Evolutionary conservation across 1,284 basidiomycete species (phyloP).

Genomic region (Ustilago cynodontis): DNA sequence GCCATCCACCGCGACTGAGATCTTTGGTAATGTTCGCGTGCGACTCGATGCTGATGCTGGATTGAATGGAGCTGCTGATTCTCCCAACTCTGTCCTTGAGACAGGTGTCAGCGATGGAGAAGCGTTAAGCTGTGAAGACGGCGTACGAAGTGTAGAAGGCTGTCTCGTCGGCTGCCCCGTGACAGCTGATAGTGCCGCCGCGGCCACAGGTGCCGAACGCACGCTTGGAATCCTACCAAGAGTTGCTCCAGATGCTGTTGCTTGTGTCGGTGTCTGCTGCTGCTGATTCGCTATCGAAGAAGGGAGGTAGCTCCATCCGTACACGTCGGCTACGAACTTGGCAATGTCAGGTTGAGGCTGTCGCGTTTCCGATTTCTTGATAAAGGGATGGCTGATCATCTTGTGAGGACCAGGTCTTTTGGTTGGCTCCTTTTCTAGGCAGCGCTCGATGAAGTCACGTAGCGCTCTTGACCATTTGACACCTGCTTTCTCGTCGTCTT

Average conservation of each 20-base stretch:
- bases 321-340: constrained; percentile 86
- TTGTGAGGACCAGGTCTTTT: constrained; percentile 85
- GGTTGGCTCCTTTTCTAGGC: constrained; percentile 75
- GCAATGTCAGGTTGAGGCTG: constrained; percentile 75
- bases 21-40: constrained; percentile 32
- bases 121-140: constrained; percentile 8
- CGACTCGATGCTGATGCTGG: background rate
- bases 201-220: constrained; percentile 43
- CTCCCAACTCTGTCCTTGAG: background rate
- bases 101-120: constrained; percentile 14
- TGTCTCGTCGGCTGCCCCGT: constrained; percentile 6
- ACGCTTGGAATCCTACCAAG: constrained; percentile 47
- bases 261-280: constrained; percentile 44
- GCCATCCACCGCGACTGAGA: constrained; percentile 26
- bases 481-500: constrained; percentile 72
- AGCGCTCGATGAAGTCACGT: constrained; percentile 90
- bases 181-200: constrained; percentile 16
- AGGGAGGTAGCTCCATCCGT: constrained; percentile 77
- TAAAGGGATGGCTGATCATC: constrained; percentile 89
- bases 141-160: constrained; percentile 3
- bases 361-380: constrained; percentile 81
- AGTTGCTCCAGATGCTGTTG: constrained; percentile 16
- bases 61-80: background rate
- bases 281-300: constrained; percentile 42
- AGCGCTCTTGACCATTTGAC: constrained; percentile 83